Percentiles rank a stretch among this genome's conserved stretches.
phyloP scores from a whole-genome alignment of 176 grass and related monocot genomes.

The Aegilops tauschii region DNA sequence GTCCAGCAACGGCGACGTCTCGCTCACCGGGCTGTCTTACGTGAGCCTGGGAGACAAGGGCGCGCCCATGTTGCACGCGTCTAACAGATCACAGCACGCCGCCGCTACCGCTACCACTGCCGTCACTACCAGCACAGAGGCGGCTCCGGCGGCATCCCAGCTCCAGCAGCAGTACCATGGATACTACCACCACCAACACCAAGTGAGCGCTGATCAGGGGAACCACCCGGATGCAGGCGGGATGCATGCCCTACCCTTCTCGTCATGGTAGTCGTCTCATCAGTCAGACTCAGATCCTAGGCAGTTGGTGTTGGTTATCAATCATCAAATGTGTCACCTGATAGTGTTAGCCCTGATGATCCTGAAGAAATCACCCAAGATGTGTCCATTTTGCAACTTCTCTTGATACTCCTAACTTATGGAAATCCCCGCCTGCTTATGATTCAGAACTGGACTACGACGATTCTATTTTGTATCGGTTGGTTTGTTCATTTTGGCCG shows the following conservation, averaged over 20 bases:
- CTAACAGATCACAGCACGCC: constrained; percentile 12
- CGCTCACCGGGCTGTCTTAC: constrained; percentile 56
- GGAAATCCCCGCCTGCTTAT: constrained; percentile 2
- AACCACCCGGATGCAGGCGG: constrained; percentile 27
- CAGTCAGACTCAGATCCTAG: constrained; percentile 33
- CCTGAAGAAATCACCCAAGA: constrained; percentile 10
- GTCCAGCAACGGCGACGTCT: constrained; percentile 24
- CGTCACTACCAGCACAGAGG: background rate
- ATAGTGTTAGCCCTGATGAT: constrained; percentile 25
- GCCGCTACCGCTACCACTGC: background rate
- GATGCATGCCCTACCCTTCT: constrained; percentile 55
- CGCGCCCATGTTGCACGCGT: background rate
- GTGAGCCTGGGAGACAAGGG: constrained; percentile 17
- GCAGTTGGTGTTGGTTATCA: constrained; percentile 24
- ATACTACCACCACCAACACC: constrained; percentile 45
- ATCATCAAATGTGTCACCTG: constrained; percentile 19
- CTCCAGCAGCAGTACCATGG: constrained; percentile 50
- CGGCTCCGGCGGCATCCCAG: constrained; percentile 8
- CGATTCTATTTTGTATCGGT: background rate
- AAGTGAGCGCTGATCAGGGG: constrained; percentile 33
- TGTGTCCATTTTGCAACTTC: constrained; percentile 28
- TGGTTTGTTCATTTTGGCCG: constrained; percentile 7
- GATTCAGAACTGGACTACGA: background rate
- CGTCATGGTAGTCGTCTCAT: constrained; percentile 47
- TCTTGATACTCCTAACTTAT: constrained; percentile 33